Conservation (phyloP, 2,329 filamentous ascomycete genomes). For the Mycosphaerella sp. region DNA sequence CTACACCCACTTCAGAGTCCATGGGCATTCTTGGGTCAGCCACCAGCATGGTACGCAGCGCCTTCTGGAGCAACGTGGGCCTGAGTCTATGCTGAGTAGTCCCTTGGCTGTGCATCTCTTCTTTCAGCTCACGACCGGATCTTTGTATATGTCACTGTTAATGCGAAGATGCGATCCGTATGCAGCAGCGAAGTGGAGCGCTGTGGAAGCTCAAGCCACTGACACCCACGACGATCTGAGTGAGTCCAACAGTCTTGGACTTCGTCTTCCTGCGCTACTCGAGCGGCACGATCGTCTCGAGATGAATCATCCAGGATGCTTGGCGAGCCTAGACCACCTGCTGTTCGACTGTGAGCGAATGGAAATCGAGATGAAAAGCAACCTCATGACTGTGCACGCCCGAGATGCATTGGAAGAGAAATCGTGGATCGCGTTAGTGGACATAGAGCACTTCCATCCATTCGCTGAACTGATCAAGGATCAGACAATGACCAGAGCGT, state of each 20-base stretch:
- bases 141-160: conserved; percentile 24
- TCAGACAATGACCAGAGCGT: conserved; percentile 25
- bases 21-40: conserved; percentile 23
- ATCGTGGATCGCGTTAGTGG: conserved; percentile 14
- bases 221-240: conserved; percentile 8
- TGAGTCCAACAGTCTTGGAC: conserved; percentile 16
- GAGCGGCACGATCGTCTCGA: conserved; percentile 22
- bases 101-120: conserved; percentile 24
- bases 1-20: conserved; percentile 26
- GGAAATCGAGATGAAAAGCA: conserved; percentile 7
- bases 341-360: conserved; percentile 20
- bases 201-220: background rate
- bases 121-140: conserved; percentile 22
- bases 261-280: conserved; percentile 18
- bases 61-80: conserved; percentile 25
- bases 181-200: conserved; percentile 23
- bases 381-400: conserved; percentile 7
- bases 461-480: conserved; percentile 22
- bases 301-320: background rate
- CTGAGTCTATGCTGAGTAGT: conserved; percentile 18
- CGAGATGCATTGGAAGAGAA: conserved; percentile 1
- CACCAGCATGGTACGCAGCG: conserved; percentile 26
- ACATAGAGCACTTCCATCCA: conserved; percentile 23
- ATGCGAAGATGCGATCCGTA: conserved; percentile 23
- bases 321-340: conserved; percentile 15